Evolutionary conservation across 805 yeast species (phyloP).

Genomic region (Lachancea waltii): DNA sequence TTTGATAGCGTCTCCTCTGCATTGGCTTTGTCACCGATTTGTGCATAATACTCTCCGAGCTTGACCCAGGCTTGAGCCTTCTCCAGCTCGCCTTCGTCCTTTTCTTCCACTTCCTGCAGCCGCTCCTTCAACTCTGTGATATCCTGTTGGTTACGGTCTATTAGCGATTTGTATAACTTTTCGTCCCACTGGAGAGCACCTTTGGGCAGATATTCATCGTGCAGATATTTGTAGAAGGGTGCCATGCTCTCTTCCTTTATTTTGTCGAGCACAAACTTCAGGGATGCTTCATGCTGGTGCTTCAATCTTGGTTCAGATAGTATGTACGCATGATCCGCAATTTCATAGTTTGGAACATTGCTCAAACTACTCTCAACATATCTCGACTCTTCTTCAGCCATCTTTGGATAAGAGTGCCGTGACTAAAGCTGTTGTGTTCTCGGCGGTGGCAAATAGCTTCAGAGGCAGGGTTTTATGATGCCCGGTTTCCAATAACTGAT

Average conservation of each 20-base stretch:
- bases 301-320: slow-evolving; percentile 38
- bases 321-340: slow-evolving; percentile 75
- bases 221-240: slow-evolving; percentile 72
- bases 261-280: slow-evolving; percentile 42
- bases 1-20: slow-evolving; percentile 62
- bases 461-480: background rate
- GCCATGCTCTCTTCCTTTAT: slow-evolving; percentile 64
- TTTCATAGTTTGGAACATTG: slow-evolving; percentile 71
- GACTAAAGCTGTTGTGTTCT: background rate
- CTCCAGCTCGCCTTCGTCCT: slow-evolving; percentile 81
- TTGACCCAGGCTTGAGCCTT: slow-evolving; percentile 67
- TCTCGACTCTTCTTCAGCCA: slow-evolving; percentile 17
- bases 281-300: slow-evolving; percentile 38
- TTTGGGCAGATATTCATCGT: slow-evolving; percentile 36
- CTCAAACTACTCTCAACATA: slow-evolving; percentile 26
- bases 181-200: slow-evolving; percentile 52
- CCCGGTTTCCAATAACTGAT: background rate
- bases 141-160: slow-evolving; percentile 47
- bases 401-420: background rate
- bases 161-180: slow-evolving; percentile 44
- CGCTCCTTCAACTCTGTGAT: slow-evolving; percentile 41
- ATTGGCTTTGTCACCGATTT: slow-evolving; percentile 71
- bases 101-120: slow-evolving; percentile 44
- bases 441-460: slow-evolving; percentile 4
- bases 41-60: slow-evolving; percentile 83